phyloP scores from a whole-genome alignment of 2,329 filamentous ascomycete genomes.

The Xylaria sp. region DNA sequence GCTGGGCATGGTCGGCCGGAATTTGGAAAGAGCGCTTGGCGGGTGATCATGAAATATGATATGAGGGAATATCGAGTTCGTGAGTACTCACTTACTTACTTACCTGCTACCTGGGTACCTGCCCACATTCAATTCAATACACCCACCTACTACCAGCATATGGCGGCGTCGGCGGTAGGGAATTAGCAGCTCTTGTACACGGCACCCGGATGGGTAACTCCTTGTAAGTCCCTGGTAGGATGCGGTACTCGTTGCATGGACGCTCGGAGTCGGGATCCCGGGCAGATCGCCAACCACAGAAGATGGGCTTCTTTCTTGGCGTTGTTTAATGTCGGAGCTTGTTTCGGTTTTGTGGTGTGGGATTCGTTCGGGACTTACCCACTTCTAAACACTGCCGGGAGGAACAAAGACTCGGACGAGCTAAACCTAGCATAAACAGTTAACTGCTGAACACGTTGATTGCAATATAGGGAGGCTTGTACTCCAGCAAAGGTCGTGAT shows the following conservation, averaged over 20 bases:
- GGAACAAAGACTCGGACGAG: background rate
- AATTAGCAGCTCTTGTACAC: background rate
- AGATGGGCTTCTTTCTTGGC: slow-evolving; percentile 15
- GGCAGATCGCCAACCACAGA: background rate
- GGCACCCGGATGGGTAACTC: background rate
- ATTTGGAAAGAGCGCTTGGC: slow-evolving; percentile 11
- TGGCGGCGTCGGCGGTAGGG: background rate
- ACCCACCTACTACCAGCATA: background rate
- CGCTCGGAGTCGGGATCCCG: background rate
- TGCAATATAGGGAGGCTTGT: slow-evolving; percentile 5
- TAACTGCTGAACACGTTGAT: background rate
- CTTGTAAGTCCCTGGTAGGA: background rate
- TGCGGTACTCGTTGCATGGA: background rate
- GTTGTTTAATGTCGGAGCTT: background rate
- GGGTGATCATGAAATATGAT: background rate
- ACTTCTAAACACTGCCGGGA: background rate
- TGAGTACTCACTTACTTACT: no score
- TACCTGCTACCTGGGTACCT: background rate
- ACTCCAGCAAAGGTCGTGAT: background rate
- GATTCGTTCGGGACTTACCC: background rate
- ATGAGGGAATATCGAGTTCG: background rate
- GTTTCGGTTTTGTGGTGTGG: background rate
- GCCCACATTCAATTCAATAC: no score
- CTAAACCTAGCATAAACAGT: background rate
- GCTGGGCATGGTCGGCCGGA: background rate